Percentiles rank a stretch among this genome's conserved stretches.
Evolutionary conservation across 345 rosid genomes (phyloP).

Genomic region (Jatropha curcas): DNA sequence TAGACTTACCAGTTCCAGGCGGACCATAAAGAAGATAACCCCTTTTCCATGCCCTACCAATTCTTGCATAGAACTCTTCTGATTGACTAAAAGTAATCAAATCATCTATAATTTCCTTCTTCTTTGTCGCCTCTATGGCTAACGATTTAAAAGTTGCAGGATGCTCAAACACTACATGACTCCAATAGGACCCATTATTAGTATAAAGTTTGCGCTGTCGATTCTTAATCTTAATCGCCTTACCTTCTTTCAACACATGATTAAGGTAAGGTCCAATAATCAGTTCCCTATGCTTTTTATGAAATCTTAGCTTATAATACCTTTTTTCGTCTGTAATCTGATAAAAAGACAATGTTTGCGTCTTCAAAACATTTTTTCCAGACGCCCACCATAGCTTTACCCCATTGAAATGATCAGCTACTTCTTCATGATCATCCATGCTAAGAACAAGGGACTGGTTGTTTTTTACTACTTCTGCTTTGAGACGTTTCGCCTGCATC

Average conservation of each 20-base stretch:
- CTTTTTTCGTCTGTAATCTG: conserved; percentile 13
- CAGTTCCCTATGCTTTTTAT: conserved; percentile 10
- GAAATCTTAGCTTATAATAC: conserved; percentile 7
- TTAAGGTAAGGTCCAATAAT: conserved; percentile 8
- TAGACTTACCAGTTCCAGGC: conserved; percentile 12
- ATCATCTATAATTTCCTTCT: conserved; percentile 14
- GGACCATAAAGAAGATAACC: conserved; percentile 8
- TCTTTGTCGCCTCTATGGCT: conserved; percentile 9
- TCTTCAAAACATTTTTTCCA: conserved; percentile 10
- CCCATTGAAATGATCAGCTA: conserved; percentile 8
- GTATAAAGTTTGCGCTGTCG: conserved; percentile 12
- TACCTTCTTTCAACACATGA: conserved; percentile 14
- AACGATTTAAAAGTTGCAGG: conserved; percentile 5
- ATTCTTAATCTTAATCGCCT: background rate
- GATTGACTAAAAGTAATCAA: conserved; percentile 6
- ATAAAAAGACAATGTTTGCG: conserved; percentile 5
- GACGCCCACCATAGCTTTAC: conserved; percentile 20
- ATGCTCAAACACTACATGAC: conserved; percentile 15
- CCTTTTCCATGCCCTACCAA: conserved; percentile 9
- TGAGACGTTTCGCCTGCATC: conserved; percentile 11
- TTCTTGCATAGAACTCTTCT: conserved; percentile 13
- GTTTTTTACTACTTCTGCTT: conserved; percentile 9
- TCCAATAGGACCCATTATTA: conserved; percentile 6
- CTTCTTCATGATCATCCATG: conserved; percentile 21
- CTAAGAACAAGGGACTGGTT: conserved; percentile 6